Percentiles rank a stretch among this genome's conserved stretches.
Conservation (phyloP, 169 alveolate species). For the Amoebophrya sp. region DNA sequence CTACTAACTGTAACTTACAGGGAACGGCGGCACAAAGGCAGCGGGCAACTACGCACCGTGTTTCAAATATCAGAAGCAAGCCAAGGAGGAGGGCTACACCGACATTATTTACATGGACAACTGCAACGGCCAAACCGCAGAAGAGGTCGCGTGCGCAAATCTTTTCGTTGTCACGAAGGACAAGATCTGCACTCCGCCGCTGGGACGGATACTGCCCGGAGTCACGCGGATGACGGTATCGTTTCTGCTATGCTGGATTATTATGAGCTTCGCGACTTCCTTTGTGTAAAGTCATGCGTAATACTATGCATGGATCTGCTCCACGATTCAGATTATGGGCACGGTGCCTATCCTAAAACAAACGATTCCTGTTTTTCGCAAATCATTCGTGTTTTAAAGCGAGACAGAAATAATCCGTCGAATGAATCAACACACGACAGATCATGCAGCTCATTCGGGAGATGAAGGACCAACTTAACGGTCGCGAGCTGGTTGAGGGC, state of each 20-base stretch:
- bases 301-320: too few species aligned
- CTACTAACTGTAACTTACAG: too few species aligned
- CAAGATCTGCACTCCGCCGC: neutral
- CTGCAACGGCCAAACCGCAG: neutral
- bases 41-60: slow-evolving; percentile 32
- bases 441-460: neutral
- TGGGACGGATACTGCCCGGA: neutral
- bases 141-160: neutral
- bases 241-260: neutral
- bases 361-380: too few species aligned
- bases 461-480: neutral
- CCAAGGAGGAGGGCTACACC: slow-evolving; percentile 13
- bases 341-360: too few species aligned
- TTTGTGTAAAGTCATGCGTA: too few species aligned
- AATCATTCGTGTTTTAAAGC: too few species aligned
- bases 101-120: slow-evolving; percentile 24
- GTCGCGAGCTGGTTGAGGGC: neutral
- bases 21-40: neutral
- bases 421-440: too few species aligned
- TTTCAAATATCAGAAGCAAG: neutral
- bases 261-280: too few species aligned
- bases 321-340: too few species aligned
- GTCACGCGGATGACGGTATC: neutral
- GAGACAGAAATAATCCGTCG: too few species aligned
- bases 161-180: neutral